phyloP scores from a whole-genome alignment of 2,329 filamentous ascomycete species.

The Epichloe scottii region DNA sequence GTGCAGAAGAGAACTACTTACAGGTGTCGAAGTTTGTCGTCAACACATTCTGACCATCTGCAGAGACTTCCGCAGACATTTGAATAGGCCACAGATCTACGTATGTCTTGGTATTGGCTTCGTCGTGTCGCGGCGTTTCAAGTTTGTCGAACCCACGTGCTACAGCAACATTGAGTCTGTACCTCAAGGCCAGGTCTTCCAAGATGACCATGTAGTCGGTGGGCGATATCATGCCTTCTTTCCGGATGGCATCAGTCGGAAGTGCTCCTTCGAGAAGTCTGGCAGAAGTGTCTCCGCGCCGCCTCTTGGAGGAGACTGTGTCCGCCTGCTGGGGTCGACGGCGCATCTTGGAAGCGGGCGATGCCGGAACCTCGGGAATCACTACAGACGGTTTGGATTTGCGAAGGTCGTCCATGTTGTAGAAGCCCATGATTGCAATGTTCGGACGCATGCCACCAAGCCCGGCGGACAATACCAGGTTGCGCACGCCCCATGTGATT shows the following conservation, averaged over 20 bases:
- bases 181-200: slow-evolving; percentile 64
- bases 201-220: slow-evolving; percentile 71
- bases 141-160: slow-evolving; percentile 69
- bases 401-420: slow-evolving; percentile 67
- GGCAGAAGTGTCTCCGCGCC: slow-evolving; percentile 41
- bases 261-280: slow-evolving; percentile 44
- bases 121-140: slow-evolving; percentile 53
- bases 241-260: slow-evolving; percentile 57
- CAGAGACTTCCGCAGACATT: slow-evolving; percentile 73
- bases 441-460: slow-evolving; percentile 83
- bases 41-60: slow-evolving; percentile 53
- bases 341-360: slow-evolving; percentile 22
- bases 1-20: slow-evolving; percentile 23
- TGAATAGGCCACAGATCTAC: slow-evolving; percentile 89
- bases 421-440: slow-evolving; percentile 70
- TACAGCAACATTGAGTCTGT: slow-evolving; percentile 75
- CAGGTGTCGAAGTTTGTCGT: slow-evolving; percentile 91
- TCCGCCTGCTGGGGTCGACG: slow-evolving; percentile 17
- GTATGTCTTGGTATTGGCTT: slow-evolving; percentile 54
- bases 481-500: slow-evolving; percentile 74
- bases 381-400: slow-evolving; percentile 42
- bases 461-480: slow-evolving; percentile 69
- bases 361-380: slow-evolving; percentile 36
- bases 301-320: slow-evolving; percentile 18
- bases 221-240: slow-evolving; percentile 54